Base-by-base conservation (phyloP, 1,284 basidiomycete species). In the Trametes hirsuta region DNA sequence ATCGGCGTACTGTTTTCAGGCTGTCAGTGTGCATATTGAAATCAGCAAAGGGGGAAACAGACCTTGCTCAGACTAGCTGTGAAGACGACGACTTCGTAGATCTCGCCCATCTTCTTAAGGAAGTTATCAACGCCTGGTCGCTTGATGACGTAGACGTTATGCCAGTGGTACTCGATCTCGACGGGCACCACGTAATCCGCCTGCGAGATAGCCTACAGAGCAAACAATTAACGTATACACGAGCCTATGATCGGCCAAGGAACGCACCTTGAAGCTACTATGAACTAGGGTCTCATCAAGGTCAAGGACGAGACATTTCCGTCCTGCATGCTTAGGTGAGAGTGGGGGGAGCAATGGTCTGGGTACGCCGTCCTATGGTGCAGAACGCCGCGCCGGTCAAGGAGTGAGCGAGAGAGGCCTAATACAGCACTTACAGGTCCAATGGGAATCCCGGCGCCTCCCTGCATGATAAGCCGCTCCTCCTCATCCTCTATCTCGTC, bases 71-170 rank as follows among this genome's bases (percentile, higher is more conserved):
- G 77, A 76, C 93, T 95, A 11, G 97, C 97, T 6, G 97, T 99
- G 75, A 99, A 99, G 14, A 99, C 93, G 34, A 99, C 97, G 58
- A 99, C 85, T 76, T 99, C 97, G 76, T 97, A 99, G 52, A 98
- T 87, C 75, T 97, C 93, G 44, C 97, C 97, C 97, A 99, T 99
- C 75, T 87, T 90, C 75, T 93, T 92, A 77, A 99, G 79, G 76
- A 99, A 99, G 72, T 90, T 90, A 77, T 99, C 97, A 25, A 99
- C 97, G 8, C 97, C 97, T 2, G 97, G 97, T 48, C 97, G 89
- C 78, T 99, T 99, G 76, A 99, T 95, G 44, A 99, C 97, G 76
- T 99, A 98, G 62, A 99, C 95, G 71, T 98, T 98, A 76, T 99
- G 97, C 81, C 92, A 94, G 69, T 97, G 90, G 64, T 94, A 95